Evolutionary conservation across 163 green algal species (phyloP), one percentile per base, ranked within the genome.

Genomic region (Scenedesmus sp.): DNA sequence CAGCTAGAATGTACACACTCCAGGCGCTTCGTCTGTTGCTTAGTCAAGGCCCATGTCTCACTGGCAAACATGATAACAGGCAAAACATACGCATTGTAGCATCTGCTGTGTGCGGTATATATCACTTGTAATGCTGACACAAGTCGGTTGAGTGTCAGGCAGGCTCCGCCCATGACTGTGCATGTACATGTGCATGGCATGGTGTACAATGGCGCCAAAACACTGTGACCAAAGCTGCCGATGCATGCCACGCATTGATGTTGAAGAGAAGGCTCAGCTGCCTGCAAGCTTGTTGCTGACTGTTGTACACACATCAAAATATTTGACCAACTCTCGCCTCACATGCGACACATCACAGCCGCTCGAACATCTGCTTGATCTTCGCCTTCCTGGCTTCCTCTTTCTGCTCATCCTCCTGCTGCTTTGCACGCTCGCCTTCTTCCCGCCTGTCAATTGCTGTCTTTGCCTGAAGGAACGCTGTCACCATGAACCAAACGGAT

Each of bases 301-400:
- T 20, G 56, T 16, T 61, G 22, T 40, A 42, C 30, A 59, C 44
- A 70, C 46, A 15, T 33, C 0, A 72, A 20, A 18, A 30, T 46
- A 49, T 22, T 68, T 30, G 0, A 40, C 30, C 43, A 2, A 65
- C 44, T 30, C 30, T 20, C 15, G 18, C 18, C 3, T 35, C 26
- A 33, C 30, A 61, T 44, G 35, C 33, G 26, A 3, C 33, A 3
- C 33, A 42, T 68, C 24, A 81, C 3, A 81, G 42, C 37, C 83
- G 12, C 13, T 81, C 40, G 59, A 89, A 89, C 84, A 89, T 89
- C 3, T 89, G 42, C 22, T 89, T 83, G 84, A 89, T 82, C 59
- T 81, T 81, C 26, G 26, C 30, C 84, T 89, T 83, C 43, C 51
- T 83, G 13, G 20, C 84, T 26, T 43, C 61, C 6, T 65, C 65